Evolutionary conservation across 768 basidiomycete species (phyloP).

Genomic region (Naganishia kalamii): DNA sequence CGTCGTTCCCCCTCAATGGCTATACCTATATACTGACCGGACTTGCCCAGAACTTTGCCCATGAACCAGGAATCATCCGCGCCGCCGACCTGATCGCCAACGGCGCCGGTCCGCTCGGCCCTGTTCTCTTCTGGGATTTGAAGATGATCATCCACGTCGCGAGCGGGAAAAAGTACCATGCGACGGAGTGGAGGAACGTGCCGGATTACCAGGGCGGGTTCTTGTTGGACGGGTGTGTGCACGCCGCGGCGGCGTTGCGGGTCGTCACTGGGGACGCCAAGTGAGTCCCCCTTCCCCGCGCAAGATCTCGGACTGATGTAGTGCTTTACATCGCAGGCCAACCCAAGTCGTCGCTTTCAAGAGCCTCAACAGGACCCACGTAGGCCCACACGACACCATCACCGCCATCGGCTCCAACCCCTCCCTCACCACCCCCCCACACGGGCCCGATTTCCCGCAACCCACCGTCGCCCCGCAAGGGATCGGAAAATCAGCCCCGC

Average conservation of each 20-base stretch:
- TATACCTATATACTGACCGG: slow-evolving; percentile 49
- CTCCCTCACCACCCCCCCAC: slow-evolving; percentile 23
- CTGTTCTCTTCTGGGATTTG: slow-evolving; percentile 62
- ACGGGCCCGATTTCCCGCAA: slow-evolving; percentile 32
- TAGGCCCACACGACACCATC: slow-evolving; percentile 75
- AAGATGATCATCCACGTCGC: slow-evolving; percentile 55
- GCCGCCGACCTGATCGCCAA: slow-evolving; percentile 19
- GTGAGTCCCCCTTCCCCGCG: slow-evolving; percentile 22
- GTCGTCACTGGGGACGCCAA: slow-evolving; percentile 73
- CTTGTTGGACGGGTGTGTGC: slow-evolving; percentile 55
- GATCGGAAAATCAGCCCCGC: slow-evolving; percentile 32
- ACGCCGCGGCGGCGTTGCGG: slow-evolving; percentile 48
- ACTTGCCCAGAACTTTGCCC: slow-evolving; percentile 24
- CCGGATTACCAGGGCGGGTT: slow-evolving; percentile 62
- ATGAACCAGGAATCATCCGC: slow-evolving; percentile 18
- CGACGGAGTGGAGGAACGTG: slow-evolving; percentile 74
- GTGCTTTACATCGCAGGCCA: not conserved
- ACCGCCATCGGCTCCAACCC: slow-evolving; percentile 31
- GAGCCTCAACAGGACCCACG: slow-evolving; percentile 63
- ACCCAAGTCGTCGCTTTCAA: slow-evolving; percentile 58
- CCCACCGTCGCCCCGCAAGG: slow-evolving; percentile 18
- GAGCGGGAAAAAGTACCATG: slow-evolving; percentile 65
- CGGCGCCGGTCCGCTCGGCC: slow-evolving; percentile 60
- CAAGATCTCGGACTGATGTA: not conserved
- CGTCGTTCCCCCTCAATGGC: slow-evolving; percentile 43